phyloP scores from a whole-genome alignment of 139 green algal species.

The Trebouxia sp. region DNA sequence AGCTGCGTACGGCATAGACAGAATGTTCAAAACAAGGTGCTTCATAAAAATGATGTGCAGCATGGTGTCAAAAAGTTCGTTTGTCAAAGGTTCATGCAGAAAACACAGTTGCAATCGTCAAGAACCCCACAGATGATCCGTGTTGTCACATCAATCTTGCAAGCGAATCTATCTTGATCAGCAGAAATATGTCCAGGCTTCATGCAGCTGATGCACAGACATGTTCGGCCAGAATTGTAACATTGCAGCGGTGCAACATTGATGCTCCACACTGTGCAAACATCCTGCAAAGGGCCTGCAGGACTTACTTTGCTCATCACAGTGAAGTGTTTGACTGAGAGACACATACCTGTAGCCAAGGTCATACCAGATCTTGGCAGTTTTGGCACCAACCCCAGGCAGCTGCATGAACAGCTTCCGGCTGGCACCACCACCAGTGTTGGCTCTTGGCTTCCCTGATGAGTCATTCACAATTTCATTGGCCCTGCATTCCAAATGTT shows the following conservation, averaged over 20 bases:
- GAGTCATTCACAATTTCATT: constrained; percentile 31
- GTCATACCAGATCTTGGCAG: constrained; percentile 41
- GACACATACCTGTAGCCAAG: constrained; percentile 36
- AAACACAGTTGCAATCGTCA: background rate
- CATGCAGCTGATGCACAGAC: background rate
- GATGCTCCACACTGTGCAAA: background rate
- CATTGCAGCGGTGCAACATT: background rate
- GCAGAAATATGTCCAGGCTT: background rate
- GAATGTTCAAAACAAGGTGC: background rate
- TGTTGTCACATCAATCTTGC: background rate
- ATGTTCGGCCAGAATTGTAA: background rate
- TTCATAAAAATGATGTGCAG: background rate
- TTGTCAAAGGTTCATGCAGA: background rate
- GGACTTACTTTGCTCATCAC: no score
- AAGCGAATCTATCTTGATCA: background rate
- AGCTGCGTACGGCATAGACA: background rate
- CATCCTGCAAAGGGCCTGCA: background rate
- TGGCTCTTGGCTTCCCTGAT: constrained; percentile 12
- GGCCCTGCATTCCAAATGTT: constrained; percentile 8
- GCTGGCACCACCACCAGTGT: constrained; percentile 25
- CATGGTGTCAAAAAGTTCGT: background rate
- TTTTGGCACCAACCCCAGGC: constrained; percentile 33
- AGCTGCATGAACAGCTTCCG: constrained; percentile 35
- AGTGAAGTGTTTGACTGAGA: background rate
- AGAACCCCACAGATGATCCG: background rate